Base-by-base conservation (phyloP, 2,329 filamentous ascomycete species). In the Biscogniauxia marginata region DNA sequence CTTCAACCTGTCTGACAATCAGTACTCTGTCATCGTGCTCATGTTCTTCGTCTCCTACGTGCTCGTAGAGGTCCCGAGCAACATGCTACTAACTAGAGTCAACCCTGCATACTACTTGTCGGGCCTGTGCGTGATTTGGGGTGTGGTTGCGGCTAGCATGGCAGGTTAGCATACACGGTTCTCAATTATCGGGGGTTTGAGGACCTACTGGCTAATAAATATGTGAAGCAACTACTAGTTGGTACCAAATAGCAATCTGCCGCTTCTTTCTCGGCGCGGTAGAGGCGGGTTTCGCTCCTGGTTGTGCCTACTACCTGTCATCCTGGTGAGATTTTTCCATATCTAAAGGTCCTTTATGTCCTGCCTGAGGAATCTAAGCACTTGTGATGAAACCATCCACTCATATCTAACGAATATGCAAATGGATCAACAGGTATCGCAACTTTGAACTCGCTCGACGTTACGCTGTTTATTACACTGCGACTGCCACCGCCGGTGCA, bases 1-100 rank as follows among this genome's bases (percentile, higher is more conserved):
- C 46, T 65, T 65, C 25, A 34, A 44, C 18, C 46, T 66, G 18
- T 61, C 58, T 13, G 64, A 61, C 1, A 51, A 44, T 7, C 63
- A 66, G 44, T 70, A 69, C 57, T 65, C 66, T 25, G 61, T 64
- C 56, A 66, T 68, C n/a, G 64, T 68, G 4, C 54, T 66, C 19
- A 49, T 64, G 45, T 69, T 68, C 58, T 66, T 67, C 53, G 54
- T 69, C 21, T 66, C 62, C 8, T 70, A 70, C 47, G 55, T 62
- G 9, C 34, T 66, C 13, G 63, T 61, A 16, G 66, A 68, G 45
- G 57, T 68, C n/a, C 65, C 65, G 2, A 52, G 61, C 43, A 67
- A 67, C 50, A 64, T 65, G 61, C 55, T 64, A 24, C 25, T 66
- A 11, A 67, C 57, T 21, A 58, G 67, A 3, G 63, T 64, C 24